phyloP scores from a whole-genome alignment of 2,329 filamentous ascomycete genomes.

The Thelonectria blattea region DNA sequence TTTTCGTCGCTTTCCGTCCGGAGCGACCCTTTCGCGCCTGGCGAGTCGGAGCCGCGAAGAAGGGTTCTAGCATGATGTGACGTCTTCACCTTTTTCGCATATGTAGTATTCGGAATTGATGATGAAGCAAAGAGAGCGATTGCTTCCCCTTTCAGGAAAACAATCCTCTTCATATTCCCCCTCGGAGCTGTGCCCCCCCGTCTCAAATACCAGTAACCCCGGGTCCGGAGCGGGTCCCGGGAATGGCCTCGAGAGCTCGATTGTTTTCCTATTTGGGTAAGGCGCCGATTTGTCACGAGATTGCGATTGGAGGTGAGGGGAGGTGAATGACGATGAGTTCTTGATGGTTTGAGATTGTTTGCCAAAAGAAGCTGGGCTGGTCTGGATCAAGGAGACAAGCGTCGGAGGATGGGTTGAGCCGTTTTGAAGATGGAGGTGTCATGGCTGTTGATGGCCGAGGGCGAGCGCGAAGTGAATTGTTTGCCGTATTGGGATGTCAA shows the following conservation, averaged over 20 bases:
- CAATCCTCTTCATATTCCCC: slow-evolving; percentile 2
- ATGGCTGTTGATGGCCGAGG: neutral
- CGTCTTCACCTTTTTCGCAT: neutral
- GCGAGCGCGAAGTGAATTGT: slow-evolving; percentile 17
- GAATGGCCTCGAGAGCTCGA: slow-evolving; percentile 14
- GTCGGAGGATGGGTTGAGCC: neutral
- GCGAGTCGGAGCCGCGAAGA: slow-evolving; percentile 10
- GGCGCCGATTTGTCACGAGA: neutral
- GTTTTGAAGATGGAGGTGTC: neutral
- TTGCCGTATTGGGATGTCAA: slow-evolving; percentile 23
- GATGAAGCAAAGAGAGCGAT: slow-evolving; percentile 4
- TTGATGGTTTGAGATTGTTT: slow-evolving; percentile 6
- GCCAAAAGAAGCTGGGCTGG: slow-evolving; percentile 11
- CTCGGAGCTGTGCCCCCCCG: neutral
- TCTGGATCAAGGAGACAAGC: neutral
- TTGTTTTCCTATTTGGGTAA: slow-evolving; percentile 37
- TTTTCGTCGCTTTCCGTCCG: slow-evolving; percentile 5
- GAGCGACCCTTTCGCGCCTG: neutral
- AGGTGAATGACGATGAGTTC: neutral
- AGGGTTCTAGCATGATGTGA: slow-evolving; percentile 23
- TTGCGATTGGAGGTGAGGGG: too few relatives aligned
- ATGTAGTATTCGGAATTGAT: neutral
- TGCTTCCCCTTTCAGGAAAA: slow-evolving; percentile 26
- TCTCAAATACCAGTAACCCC: slow-evolving; percentile 11
- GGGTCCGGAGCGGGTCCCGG: slow-evolving; percentile 11